Base-by-base conservation (phyloP, 163 green algal species). In the Volvox carteri region DNA sequence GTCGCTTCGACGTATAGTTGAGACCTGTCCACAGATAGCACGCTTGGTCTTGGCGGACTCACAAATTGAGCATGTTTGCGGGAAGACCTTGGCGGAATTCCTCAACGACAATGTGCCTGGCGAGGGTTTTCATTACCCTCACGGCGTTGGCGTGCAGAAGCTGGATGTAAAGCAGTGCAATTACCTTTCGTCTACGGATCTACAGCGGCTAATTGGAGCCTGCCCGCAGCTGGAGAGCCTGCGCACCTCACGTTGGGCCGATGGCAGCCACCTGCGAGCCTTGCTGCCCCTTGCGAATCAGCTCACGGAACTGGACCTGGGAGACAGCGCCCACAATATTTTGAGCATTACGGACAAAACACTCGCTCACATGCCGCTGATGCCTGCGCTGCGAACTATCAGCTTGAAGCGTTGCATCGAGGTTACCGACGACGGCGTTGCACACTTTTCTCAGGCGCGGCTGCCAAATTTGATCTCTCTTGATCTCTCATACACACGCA, bases 101-200 rank as follows among this genome's bases (percentile, higher is more conserved):
- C 30, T 87, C 7, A 46, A 46, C 41, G 41, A 54, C 18, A 39
- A 42, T 78, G 70, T 35, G 65, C 30, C 46, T 46, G 65, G 28
- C 30, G 30, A 75, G 65, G 65, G 65, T 72, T 72, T 72, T 39
- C 60, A 39, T 39, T 9, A 16, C 28, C 25, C 28, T 23, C 54
- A 33, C 25, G 70, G 39, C 16, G 39, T 11, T 19, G 8, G 23
- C 4, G 35, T 80, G 3, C 73, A 65, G 44, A 65, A 21, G n/a
- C 62, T 87, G 16, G 80, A 87, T 46, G 80, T 87, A 19, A 87
- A 87, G 62, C 18, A 52, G 16, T 87, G 80, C 80, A 30, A 78
- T 0, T 78, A 78, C 42, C 39, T 87, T 8, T n/a, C 6, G 4
- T 60, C 19, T n/a, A 6, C 7, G 2, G 80, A 87, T 12, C 62